Evolutionary conservation across 306 rosid species (phyloP), one percentile per base, ranked within the genome.

Genomic region (Quercus cerris): DNA sequence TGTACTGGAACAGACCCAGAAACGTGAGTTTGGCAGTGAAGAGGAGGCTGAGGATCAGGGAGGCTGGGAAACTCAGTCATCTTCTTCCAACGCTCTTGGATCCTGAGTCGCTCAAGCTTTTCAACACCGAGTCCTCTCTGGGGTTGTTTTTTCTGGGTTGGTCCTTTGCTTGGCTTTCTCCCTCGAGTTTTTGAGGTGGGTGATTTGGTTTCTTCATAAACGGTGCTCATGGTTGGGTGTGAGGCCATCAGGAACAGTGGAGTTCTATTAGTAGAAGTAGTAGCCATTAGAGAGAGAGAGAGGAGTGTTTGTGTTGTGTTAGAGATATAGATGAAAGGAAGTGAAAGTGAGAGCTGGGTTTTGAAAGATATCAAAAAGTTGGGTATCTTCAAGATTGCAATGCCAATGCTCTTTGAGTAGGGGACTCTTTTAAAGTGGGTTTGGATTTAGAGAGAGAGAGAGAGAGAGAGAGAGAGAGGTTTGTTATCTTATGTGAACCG

Each of bases 71-170:
- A 63, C 79, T 85, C 84, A 17, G 71, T 52, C 73, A 85, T 77
- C 52, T 87, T 86, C 69, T 82, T 85, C 81, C 80, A 70, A 1
- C 78, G 38, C 11, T 91, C 91, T 73, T 88, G 85, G 17, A 79
- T 15, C 71, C 99, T 84, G 22, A 94, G 73, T 15, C 79, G 83
- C 41, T 94, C 99, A 4, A 90, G 83, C 75, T 90, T 83, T 1
- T 75, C 91, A 35, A 93, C 93, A 6, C 97, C 99, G 1, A 89
- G 72, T 0, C 98, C 99, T 80, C 99, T 82, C 77, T 90, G 97
- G 0, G 88, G 94, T 46, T 51, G 71, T 70, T 91, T 93, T 74
- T 89, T 89, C 49, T 68, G 81, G 79, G 35, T 82, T 11, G 84
- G 81, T 11, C 59, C 86, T 64, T 81, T 89, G 4, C 64, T 56